Evolutionary conservation across 208 protist species (phyloP).

Genomic region (Acanthamoeba lugdunensis): DNA sequence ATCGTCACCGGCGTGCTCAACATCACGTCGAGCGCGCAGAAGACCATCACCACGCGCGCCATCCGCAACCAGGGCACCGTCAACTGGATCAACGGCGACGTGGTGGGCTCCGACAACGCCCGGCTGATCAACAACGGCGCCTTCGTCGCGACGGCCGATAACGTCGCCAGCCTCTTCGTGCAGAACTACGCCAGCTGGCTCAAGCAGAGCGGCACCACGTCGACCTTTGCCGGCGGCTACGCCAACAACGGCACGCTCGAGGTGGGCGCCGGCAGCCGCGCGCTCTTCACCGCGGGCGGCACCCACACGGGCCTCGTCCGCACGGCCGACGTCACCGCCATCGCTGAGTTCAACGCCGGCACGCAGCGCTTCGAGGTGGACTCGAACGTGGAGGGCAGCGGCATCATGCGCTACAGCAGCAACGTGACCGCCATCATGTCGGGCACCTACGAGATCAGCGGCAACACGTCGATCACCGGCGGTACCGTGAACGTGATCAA

Average conservation of each 20-base stretch:
- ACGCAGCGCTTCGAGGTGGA: conserved; percentile 23
- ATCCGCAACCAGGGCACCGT: conserved; percentile 41
- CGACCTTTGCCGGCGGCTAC: conserved; percentile 66
- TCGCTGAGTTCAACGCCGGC: conserved; percentile 45
- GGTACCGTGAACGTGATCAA: conserved; percentile 70
- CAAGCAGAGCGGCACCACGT: conserved; percentile 46
- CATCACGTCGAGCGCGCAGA: conserved; percentile 40
- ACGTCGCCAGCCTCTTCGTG: conserved; percentile 16
- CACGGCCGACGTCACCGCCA: neutral
- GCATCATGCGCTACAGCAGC: conserved; percentile 59
- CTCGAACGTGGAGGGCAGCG: conserved; percentile 7
- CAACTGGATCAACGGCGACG: conserved; percentile 59
- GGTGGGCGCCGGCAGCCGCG: conserved; percentile 26
- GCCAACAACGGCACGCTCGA: conserved; percentile 64
- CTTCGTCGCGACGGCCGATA: conserved; percentile 45
- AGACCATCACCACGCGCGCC: conserved; percentile 57
- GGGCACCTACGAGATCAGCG: conserved; percentile 43
- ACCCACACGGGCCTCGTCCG: conserved; percentile 25
- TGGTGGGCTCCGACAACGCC: conserved; percentile 36
- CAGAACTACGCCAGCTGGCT: conserved; percentile 63
- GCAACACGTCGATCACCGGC: conserved; percentile 66
- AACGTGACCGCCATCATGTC: conserved; percentile 52
- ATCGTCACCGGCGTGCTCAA: conserved; percentile 48
- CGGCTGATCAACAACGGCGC: conserved; percentile 37
- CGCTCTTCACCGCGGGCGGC: conserved; percentile 37